Base-by-base conservation (phyloP, 495 filamentous ascomycete species). In the Neurospora sp. region DNA sequence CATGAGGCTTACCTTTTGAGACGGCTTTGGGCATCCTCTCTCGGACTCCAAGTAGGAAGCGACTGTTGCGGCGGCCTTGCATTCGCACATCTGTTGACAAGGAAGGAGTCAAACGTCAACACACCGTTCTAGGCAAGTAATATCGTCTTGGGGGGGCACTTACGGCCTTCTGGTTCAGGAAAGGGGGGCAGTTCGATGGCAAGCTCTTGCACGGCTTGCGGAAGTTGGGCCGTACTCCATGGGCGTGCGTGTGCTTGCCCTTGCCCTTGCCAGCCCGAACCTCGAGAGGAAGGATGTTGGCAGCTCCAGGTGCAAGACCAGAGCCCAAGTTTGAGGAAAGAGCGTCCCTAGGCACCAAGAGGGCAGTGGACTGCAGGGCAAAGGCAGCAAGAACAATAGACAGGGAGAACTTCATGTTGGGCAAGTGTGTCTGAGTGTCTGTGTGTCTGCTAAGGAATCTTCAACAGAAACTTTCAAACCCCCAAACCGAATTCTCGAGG, bases 21-120 rank as follows among this genome's bases (percentile, higher is more conserved):
- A 70, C 4, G 75, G 75, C 69, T 45, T 72, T 20, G 75, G 69
- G 40, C 73, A 76, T 20, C 75, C 75, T 27, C 70, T 44, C n/a
- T 75, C 39, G 7, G 75, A 75, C 17, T 71, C 70, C 31, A 70
- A 69, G 44, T 73, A 76, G 71, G 73, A 71, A 10, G 70, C 75
- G 22, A 75, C 69, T 8, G 17, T 9, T 22, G 71, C 71, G 12
- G 75, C 61, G 14, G 39, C 71, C 45, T 73, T 71, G 65, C 75
- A 76, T 38, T 73, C 69, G 68, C 75, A 75, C 44, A 76, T 41
- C 75, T 76, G 27, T 14, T 40, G 37, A 31, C 14, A 12, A 8
- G 20, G 31, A 8, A 22, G 10, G 48, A 35, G 8, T 68, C 53
- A 68, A 69, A 69, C 35, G 2, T 65, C 59, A 40, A n/a, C 17